These are phyloP conservation scores for Solanum sparsipilum DNA, from an alignment of 257 asterid species.

Conservation along the genomic window DNA sequence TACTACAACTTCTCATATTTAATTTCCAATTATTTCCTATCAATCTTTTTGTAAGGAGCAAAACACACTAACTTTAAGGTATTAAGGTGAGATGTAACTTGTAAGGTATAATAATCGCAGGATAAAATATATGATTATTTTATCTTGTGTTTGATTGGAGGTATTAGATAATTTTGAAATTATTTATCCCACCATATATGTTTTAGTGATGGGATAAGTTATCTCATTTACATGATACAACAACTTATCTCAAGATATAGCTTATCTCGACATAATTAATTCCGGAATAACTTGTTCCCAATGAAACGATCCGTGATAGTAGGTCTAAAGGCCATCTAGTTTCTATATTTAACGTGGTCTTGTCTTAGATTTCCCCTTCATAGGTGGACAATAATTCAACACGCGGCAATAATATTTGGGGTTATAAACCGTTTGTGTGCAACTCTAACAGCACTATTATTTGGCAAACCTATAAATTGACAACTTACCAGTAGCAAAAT, in stretches of 20 bases:
- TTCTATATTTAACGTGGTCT: neutral
- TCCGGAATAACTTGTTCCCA: accelerated
- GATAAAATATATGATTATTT: neutral
- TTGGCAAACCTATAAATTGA: neutral
- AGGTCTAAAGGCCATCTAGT: neutral
- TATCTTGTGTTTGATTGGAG: too few species aligned
- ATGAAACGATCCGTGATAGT: too few species aligned
- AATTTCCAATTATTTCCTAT: neutral
- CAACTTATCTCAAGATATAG: too few species aligned
- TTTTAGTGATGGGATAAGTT: too few species aligned
- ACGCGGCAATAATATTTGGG: neutral
- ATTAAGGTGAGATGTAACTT: neutral
- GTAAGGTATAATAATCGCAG: too few species aligned
- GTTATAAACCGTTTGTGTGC: neutral
- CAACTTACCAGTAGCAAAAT: neutral
- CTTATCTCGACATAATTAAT: too few species aligned
- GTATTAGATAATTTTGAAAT: neutral
- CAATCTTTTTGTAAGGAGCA: neutral
- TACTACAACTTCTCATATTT: neutral
- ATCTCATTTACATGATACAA: too few species aligned
- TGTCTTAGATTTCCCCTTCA: neutral
- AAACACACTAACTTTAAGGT: neutral
- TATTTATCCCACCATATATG: too few species aligned
- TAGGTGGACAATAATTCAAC: neutral
- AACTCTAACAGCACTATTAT: neutral